Percentiles rank a stretch among this genome's conserved stretches.
These are phyloP conservation scores for Biscutella laevigata DNA, from an alignment of 441 rosid species.

Conservation along the genomic window DNA sequence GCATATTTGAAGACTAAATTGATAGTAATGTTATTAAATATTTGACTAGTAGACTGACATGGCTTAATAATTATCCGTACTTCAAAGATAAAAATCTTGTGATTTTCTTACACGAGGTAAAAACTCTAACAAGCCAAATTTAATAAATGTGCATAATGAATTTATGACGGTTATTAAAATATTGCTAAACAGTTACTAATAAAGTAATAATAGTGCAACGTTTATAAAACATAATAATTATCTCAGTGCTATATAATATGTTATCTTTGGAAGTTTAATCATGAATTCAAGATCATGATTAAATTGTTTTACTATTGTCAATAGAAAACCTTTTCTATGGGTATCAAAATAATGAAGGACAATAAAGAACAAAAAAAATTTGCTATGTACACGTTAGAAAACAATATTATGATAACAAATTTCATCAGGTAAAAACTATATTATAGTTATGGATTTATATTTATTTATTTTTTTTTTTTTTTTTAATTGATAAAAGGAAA, in stretches of 20 bases:
- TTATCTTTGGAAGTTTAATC: conserved; percentile 11
- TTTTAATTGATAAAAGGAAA: no score
- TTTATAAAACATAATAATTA: conserved; percentile 1
- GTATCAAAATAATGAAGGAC: background rate
- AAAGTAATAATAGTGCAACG: background rate
- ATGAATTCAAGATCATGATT: conserved; percentile 15
- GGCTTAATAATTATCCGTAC: no score
- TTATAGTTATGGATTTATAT: no score
- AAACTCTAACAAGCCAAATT: background rate
- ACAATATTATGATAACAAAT: background rate
- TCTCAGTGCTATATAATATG: background rate
- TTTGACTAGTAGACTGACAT: no score
- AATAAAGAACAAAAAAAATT: background rate
- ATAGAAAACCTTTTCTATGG: background rate
- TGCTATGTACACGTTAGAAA: background rate
- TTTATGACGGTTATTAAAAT: background rate
- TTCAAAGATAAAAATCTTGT: no score
- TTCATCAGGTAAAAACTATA: no score
- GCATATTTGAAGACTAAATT: no score
- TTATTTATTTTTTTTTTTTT: no score
- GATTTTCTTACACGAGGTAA: no score
- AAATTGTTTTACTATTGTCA: background rate
- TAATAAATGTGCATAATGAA: background rate
- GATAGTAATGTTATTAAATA: no score
- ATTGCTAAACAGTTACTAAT: background rate